Evolutionary conservation across 2,329 filamentous ascomycete species (phyloP).

Genomic region (Stagonosporopsis rhizophila): DNA sequence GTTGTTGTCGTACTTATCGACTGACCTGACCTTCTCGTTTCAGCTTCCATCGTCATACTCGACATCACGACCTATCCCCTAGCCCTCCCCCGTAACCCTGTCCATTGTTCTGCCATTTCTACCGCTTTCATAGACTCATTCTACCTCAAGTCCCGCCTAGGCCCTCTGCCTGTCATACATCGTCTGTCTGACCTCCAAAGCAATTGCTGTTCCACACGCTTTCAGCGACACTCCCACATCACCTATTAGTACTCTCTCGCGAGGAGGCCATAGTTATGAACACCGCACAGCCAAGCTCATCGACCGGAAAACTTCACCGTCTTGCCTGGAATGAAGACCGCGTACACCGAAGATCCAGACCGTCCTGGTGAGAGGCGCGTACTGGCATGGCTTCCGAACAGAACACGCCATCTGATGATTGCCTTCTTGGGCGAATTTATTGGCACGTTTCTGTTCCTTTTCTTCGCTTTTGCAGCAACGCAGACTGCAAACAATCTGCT

Average conservation of each 20-base stretch:
- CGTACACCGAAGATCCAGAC: conserved; percentile 42
- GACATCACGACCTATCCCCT: conserved; percentile 7
- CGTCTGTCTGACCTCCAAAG: conserved; percentile 26
- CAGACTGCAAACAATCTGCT: conserved; percentile 48
- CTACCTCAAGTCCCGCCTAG: conserved; percentile 8
- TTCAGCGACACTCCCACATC: conserved; percentile 23
- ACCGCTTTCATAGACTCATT: conserved; percentile 20
- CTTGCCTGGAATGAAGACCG: conserved; percentile 49
- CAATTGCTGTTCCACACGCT: conserved; percentile 33
- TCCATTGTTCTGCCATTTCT: conserved; percentile 4
- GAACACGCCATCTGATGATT: conserved; percentile 52
- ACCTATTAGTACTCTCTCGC: conserved; percentile 17
- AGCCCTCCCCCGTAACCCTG: background rate
- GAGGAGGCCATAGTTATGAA: conserved; percentile 44
- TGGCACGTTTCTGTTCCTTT: conserved; percentile 51
- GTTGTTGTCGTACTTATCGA: background rate
- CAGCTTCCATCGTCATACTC: background rate
- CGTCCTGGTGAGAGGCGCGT: conserved; percentile 49
- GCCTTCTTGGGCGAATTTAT: conserved; percentile 54
- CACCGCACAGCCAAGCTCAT: conserved; percentile 33
- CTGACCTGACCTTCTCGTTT: background rate
- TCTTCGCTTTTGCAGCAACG: conserved; percentile 50
- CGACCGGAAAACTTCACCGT: conserved; percentile 45
- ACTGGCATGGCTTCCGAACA: conserved; percentile 55
- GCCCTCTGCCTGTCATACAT: conserved; percentile 13